phyloP scores from a whole-genome alignment of 768 basidiomycete species.

The Lentinus brumalis region DNA sequence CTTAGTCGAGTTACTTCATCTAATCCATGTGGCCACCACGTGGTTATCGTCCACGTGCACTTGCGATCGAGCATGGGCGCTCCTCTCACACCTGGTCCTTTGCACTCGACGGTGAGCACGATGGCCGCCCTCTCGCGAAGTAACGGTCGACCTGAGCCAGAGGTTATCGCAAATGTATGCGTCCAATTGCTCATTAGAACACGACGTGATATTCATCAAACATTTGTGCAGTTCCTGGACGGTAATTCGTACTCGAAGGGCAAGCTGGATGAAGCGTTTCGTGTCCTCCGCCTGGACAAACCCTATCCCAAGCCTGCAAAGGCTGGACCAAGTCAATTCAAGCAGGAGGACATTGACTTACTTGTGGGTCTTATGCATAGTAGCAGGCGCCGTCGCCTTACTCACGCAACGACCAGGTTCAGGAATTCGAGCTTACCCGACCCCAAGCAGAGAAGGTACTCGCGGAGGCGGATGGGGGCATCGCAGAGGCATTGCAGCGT shows the following conservation, averaged over 20 bases:
- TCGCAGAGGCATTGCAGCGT: conserved; percentile 48
- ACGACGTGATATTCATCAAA: background rate
- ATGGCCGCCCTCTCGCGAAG: conserved; percentile 27
- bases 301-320: conserved; percentile 50
- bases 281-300: conserved; percentile 58
- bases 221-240: conserved; percentile 53
- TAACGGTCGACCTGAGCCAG: conserved; percentile 63
- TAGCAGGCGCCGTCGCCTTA: background rate
- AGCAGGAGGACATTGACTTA: conserved; percentile 65
- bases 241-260: conserved; percentile 69
- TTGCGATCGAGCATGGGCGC: background rate
- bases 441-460: conserved; percentile 61
- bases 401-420: conserved; percentile 42
- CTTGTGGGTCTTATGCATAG: conserved; percentile 45
- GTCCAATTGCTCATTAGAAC: background rate
- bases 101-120: background rate
- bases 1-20: conserved; percentile 14
- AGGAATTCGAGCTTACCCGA: conserved; percentile 65
- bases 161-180: conserved; percentile 68
- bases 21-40: conserved; percentile 15
- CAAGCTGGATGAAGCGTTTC: conserved; percentile 66
- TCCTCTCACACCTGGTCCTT: background rate
- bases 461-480: conserved; percentile 52
- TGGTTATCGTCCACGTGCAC: background rate
- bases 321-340: conserved; percentile 40